phyloP scores from a whole-genome alignment of 2,329 filamentous ascomycete species.

The Nigrospora oryzae region DNA sequence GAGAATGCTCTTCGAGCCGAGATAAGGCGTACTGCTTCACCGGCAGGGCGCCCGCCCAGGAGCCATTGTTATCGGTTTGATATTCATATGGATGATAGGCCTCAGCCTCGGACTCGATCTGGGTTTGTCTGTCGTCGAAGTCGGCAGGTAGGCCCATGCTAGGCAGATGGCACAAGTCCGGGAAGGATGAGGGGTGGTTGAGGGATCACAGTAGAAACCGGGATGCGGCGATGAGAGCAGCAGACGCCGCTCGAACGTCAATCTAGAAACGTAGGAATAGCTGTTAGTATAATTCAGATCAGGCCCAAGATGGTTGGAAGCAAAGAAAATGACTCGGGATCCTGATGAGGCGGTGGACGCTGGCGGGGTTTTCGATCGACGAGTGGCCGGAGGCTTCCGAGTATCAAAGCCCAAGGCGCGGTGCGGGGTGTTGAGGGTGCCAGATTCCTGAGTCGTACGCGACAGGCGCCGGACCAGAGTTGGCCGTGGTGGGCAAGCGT shows the following conservation, averaged over 20 bases:
- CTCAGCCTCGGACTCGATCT: constrained; percentile 51
- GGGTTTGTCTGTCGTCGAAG: constrained; percentile 60
- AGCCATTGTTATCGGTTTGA: constrained; percentile 73
- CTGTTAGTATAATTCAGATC: no score
- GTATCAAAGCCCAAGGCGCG: no score
- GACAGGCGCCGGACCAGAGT: no score
- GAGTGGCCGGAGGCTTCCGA: no score
- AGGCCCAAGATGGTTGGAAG: no score
- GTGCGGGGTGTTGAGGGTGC: no score
- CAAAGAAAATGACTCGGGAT: no score
- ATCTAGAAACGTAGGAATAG: neutral
- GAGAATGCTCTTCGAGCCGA: neutral
- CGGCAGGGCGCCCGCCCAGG: constrained; percentile 90
- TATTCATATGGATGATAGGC: constrained; percentile 72
- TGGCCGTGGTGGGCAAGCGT: no score
- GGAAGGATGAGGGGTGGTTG: neutral
- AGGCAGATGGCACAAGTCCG: constrained; percentile 38
- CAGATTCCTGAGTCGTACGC: no score
- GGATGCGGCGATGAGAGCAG: constrained; percentile 13
- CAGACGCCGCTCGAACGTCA: constrained; percentile 15
- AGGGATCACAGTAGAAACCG: neutral
- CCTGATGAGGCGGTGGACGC: no score
- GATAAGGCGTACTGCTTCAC: constrained; percentile 69
- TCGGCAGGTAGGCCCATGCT: constrained; percentile 60
- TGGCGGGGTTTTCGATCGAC: no score